Evolutionary conservation across 2,329 filamentous ascomycete genomes (phyloP).

Genomic region (Cercospora sp.): DNA sequence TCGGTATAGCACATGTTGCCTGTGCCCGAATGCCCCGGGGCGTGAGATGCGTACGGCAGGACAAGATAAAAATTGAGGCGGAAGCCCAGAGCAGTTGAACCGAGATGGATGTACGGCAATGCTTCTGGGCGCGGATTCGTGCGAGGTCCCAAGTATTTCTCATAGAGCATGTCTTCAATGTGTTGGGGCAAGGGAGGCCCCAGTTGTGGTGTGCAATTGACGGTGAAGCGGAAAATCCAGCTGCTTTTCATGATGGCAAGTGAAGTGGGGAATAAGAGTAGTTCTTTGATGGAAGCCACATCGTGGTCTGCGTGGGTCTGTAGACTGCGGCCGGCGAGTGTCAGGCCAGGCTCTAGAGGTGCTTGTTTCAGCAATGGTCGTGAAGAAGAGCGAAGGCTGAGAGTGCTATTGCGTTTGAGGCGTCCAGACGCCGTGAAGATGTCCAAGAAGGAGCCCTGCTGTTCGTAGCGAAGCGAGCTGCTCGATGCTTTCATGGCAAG

Average conservation of each 20-base stretch:
- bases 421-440: constrained; percentile 18
- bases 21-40: constrained; percentile 12
- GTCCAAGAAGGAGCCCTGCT: constrained; percentile 20
- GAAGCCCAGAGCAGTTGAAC: constrained; percentile 26
- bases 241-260: constrained; percentile 24
- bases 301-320: constrained; percentile 22
- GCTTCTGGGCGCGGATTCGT: constrained; percentile 19
- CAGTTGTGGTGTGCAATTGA: constrained; percentile 28
- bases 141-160: constrained; percentile 20
- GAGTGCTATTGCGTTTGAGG: constrained; percentile 16
- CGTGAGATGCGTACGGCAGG: constrained; percentile 18
- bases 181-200: constrained; percentile 21
- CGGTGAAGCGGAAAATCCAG: constrained; percentile 27
- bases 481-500: constrained; percentile 22
- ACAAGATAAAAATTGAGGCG: constrained; percentile 28
- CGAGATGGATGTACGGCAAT: constrained; percentile 28
- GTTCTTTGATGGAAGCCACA: constrained; percentile 24
- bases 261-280: constrained; percentile 24
- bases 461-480: constrained; percentile 21
- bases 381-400: constrained; percentile 11
- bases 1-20: constrained; percentile 20
- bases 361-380: constrained; percentile 14
- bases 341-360: constrained; percentile 25
- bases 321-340: constrained; percentile 19
- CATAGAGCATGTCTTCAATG: constrained; percentile 24